Conservation (phyloP, 2,329 filamentous ascomycete genomes). For the Metarhizium robertsii region DNA sequence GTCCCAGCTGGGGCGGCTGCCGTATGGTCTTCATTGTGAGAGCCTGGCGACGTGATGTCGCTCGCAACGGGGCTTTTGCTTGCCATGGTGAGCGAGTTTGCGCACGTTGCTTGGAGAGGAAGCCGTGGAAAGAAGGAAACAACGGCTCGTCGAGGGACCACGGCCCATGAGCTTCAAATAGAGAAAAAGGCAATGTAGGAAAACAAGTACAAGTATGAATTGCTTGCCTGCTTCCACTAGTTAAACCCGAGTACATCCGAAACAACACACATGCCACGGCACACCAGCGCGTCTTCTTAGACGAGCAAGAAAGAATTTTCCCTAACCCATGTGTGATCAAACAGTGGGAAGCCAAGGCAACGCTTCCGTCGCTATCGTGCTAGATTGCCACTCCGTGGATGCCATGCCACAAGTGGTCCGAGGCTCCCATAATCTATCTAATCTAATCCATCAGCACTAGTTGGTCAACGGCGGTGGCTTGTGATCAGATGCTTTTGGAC, state of each 20-base stretch:
- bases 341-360: background rate
- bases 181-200: too few relatives aligned
- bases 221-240: too few relatives aligned
- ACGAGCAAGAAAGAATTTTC: background rate
- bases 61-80: background rate
- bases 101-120: background rate
- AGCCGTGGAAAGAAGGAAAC: background rate
- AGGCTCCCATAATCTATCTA: conserved; percentile 6
- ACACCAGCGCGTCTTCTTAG: too few relatives aligned
- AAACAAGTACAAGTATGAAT: too few relatives aligned
- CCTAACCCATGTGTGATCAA: background rate
- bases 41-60: background rate
- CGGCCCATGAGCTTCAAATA: too few relatives aligned
- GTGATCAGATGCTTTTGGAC: background rate
- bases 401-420: background rate
- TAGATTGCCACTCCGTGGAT: background rate
- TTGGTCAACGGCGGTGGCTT: background rate
- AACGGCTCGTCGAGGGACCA: background rate
- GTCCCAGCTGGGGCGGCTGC: conserved; percentile 2
- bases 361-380: background rate
- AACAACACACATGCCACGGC: too few relatives aligned
- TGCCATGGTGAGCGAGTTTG: background rate
- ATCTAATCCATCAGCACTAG: conserved; percentile 7
- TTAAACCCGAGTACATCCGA: too few relatives aligned
- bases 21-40: background rate